phyloP scores from a whole-genome alignment of 306 rosid species.

The Hippophae gyantsensis region DNA sequence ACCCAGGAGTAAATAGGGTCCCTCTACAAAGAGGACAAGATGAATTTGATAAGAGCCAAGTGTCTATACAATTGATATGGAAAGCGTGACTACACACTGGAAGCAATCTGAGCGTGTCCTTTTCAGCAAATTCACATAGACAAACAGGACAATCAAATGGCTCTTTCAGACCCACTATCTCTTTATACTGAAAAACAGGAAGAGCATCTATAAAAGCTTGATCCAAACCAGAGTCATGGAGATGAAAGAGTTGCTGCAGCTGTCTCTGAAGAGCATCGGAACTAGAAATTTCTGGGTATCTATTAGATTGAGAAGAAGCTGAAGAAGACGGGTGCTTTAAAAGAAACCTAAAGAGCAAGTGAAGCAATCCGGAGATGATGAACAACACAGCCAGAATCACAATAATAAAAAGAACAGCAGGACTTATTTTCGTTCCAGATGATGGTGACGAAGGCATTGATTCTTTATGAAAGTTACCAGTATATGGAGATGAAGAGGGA shows the following conservation, averaged over 20 bases:
- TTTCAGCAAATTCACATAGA: slow-evolving; percentile 70
- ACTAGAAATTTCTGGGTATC: slow-evolving; percentile 63
- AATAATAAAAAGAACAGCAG: slow-evolving; percentile 88
- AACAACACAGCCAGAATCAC: slow-evolving; percentile 86
- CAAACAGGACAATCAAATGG: slow-evolving; percentile 97
- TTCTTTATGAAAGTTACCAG: slow-evolving; percentile 34
- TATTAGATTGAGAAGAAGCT: slow-evolving; percentile 45
- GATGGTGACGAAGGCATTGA: slow-evolving; percentile 27
- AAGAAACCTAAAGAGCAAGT: slow-evolving; percentile 87
- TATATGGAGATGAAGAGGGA: slow-evolving; percentile 34
- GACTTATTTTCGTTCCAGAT: slow-evolving; percentile 73
- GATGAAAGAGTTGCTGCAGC: slow-evolving; percentile 89
- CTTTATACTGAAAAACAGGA: slow-evolving; percentile 87
- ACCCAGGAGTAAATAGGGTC: slow-evolving; percentile 52
- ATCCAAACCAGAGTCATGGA: slow-evolving; percentile 93
- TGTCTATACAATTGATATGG: slow-evolving; percentile 84
- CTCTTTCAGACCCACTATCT: slow-evolving; percentile 81
- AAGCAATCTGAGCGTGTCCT: slow-evolving; percentile 81
- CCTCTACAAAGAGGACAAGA: slow-evolving; percentile 96
- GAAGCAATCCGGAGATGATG: slow-evolving; percentile 90
- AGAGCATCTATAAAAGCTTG: slow-evolving; percentile 95
- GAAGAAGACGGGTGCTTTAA: slow-evolving; percentile 70
- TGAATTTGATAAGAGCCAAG: slow-evolving; percentile 89
- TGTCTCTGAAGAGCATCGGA: slow-evolving; percentile 92
- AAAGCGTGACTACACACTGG: slow-evolving; percentile 97